Base-by-base conservation (phyloP, 1,284 basidiomycete species). In the Cutaneotrichosporon cutaneum region DNA sequence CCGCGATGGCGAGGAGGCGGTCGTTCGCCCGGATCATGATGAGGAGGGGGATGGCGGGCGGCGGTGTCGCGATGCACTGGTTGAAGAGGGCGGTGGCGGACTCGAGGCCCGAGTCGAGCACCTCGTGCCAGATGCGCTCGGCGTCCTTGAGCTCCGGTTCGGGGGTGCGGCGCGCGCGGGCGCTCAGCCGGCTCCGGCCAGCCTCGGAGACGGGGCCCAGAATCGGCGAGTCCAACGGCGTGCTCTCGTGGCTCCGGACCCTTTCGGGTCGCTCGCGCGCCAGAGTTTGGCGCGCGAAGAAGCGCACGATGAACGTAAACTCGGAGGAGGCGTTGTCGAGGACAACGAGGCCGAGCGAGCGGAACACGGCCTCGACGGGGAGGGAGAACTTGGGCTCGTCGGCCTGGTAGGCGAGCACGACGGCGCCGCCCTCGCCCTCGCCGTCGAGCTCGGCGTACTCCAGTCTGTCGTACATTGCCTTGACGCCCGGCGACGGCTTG, bases 291-390 rank as follows among this genome's bases (percentile, higher is more conserved):
- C 56, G 67, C 1, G 77, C 75, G 79, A 96, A 97, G 81, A 97
- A 97, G 0, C 85, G 81, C 4, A 87, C 85, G 50, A 95, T 80
- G 71, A 97, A 97, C 1, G 87, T 84, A 76, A 94, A 94, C 78
- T 97, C 94, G 42, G 92, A 86, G 0, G 89, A 89, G 1, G 90
- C 88, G 72, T 97, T 97, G 81, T 96, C 93, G 84, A 94, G 87
- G 60, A 97, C 85, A 51, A 95, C 93, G 51, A 97, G 82, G 60
- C 92, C 79, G 47, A 92, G 81, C 0, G 94, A 95, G 22, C 94
- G 86, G 68, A 93, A 84, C 14, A 95, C 81, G 0, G 87, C 87
- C 78, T 97, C 94, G 0, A 89, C 76, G 0, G 90, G 86, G 69
- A 89, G 88, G 85, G 87, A 89, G 16, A 52, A 32, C n/a, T 58